Conservation (phyloP, 2,329 filamentous ascomycete genomes). For the Cytospora leucostoma region DNA sequence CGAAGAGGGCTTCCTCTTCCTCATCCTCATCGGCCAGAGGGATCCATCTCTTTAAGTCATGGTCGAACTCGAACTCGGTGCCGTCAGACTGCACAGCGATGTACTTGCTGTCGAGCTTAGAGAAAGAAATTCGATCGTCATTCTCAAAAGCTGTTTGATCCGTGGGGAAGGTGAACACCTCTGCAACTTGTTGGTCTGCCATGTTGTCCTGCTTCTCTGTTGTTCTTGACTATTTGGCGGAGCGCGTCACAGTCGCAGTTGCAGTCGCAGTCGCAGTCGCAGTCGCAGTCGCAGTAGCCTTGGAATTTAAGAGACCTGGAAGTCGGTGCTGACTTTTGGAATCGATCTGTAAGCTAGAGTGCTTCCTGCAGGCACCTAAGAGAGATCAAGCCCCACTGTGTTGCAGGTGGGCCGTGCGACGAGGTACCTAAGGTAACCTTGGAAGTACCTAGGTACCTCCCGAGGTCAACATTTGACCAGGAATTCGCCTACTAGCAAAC, state of each 20-base stretch:
- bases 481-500: too few species aligned
- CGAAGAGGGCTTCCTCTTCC: conserved; percentile 38
- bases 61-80: conserved; percentile 81
- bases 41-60: conserved; percentile 72
- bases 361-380: conserved; percentile 2
- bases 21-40: conserved; percentile 46
- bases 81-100: conserved; percentile 78
- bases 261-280: not conserved
- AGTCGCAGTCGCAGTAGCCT: not conserved
- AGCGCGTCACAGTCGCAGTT: not conserved
- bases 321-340: not conserved
- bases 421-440: not conserved
- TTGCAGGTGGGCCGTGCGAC: not conserved
- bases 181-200: conserved; percentile 31
- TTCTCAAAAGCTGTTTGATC: conserved; percentile 69
- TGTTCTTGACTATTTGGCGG: not conserved
- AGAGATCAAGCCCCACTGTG: not conserved
- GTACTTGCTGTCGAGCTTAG: conserved; percentile 78
- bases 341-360: conserved; percentile 1
- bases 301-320: not conserved
- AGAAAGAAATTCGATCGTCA: conserved; percentile 84
- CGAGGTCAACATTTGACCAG: too few species aligned
- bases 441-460: too few species aligned
- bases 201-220: conserved; percentile 10
- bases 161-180: conserved; percentile 53